phyloP scores from a whole-genome alignment of 768 basidiomycete genomes.

The Tulasnella sp. region DNA sequence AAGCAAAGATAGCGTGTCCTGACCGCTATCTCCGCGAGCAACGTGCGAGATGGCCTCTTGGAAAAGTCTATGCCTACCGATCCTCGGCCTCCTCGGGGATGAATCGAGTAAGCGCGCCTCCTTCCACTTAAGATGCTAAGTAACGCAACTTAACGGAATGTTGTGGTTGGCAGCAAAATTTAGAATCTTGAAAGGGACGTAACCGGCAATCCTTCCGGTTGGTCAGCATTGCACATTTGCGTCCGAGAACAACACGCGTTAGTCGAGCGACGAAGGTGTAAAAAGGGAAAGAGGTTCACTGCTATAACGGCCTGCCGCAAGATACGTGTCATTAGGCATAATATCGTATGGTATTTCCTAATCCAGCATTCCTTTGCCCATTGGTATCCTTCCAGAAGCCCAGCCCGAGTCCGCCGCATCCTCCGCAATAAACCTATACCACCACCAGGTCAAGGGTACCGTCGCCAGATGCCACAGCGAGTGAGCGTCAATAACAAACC shows the following conservation, averaged over 20 bases:
- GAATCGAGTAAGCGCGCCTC: background rate
- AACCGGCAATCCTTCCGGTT: background rate
- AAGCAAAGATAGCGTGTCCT: no score
- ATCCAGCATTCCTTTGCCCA: slow-evolving; percentile 3
- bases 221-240: background rate
- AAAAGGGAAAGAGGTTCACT: background rate
- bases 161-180: background rate
- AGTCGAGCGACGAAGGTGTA: background rate
- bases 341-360: background rate
- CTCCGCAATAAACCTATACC: slow-evolving; percentile 83
- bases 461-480: slow-evolving; percentile 92
- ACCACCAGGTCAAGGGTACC: slow-evolving; percentile 69
- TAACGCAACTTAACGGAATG: background rate
- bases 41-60: no score
- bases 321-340: background rate
- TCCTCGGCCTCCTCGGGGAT: background rate
- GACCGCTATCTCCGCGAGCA: no score
- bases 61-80: background rate
- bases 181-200: background rate
- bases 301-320: background rate
- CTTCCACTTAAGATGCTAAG: background rate
- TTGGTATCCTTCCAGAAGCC: slow-evolving; percentile 43
- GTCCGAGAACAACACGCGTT: background rate
- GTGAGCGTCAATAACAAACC: slow-evolving; percentile 84
- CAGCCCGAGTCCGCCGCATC: slow-evolving; percentile 75